phyloP scores from a whole-genome alignment of 176 grass and related monocot genomes.

The Pontederia paniculata region DNA sequence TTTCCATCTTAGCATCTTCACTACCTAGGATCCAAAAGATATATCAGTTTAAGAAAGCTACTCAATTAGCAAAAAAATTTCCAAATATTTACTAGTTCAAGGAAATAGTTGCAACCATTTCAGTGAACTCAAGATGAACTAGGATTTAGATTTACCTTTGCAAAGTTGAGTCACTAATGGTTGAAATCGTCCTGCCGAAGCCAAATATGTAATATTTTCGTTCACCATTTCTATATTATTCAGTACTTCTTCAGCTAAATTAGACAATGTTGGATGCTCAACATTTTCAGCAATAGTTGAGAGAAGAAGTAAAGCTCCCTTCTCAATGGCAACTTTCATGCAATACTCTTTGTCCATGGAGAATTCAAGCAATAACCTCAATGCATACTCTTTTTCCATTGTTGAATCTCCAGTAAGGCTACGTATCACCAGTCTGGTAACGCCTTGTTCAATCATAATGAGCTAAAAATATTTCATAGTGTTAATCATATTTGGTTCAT shows the following conservation, averaged over 20 bases:
- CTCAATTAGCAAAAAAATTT: no score
- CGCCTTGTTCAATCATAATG: slow-evolving; percentile 15
- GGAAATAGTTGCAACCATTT: not conserved
- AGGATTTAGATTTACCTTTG: not conserved
- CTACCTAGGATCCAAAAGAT: not conserved
- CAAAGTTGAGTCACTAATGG: slow-evolving; percentile 7
- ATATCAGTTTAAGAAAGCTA: not conserved
- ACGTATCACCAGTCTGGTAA: slow-evolving; percentile 8
- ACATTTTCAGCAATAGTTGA: slow-evolving; percentile 1
- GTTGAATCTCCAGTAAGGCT: slow-evolving; percentile 2
- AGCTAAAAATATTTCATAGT: slow-evolving; percentile 3
- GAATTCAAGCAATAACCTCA: slow-evolving; percentile 16
- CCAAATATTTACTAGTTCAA: not conserved
- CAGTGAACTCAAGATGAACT: no score
- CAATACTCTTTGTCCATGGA: slow-evolving; percentile 2
- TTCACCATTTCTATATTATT: slow-evolving; percentile 3
- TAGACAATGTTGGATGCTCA: slow-evolving; percentile 8
- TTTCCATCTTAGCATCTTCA: slow-evolving; percentile 6
- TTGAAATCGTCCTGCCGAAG: slow-evolving; percentile 15
- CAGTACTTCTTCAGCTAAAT: slow-evolving; percentile 13
- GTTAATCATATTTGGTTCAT: not conserved
- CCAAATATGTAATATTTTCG: slow-evolving; percentile 11
- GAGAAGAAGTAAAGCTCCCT: slow-evolving; percentile 19
- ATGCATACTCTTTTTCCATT: slow-evolving; percentile 14
- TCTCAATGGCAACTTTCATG: slow-evolving; percentile 8